phyloP scores from a whole-genome alignment of 208 protist species.

The Acanthamoeba sp. region DNA sequence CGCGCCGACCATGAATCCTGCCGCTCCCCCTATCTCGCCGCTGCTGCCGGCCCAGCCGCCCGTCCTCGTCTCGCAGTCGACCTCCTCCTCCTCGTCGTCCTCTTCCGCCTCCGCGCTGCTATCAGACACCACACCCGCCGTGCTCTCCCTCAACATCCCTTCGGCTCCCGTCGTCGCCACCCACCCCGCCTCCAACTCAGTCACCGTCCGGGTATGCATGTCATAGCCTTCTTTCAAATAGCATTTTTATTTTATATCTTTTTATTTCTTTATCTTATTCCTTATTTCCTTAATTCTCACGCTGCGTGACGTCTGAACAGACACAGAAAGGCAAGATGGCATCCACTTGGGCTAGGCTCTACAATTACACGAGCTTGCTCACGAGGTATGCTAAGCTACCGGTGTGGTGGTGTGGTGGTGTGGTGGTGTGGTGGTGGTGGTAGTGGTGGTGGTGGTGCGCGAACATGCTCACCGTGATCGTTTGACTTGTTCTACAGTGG shows the following conservation, averaged over 20 bases:
- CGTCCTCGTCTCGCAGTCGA: neutral
- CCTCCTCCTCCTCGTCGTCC: neutral
- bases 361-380: conserved; percentile 45
- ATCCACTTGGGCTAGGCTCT: conserved; percentile 18
- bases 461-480: no score
- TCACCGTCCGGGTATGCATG: conserved; percentile 21
- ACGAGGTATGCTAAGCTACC: neutral
- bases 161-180: neutral
- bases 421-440: neutral
- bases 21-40: neutral
- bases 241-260: no score
- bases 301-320: no score
- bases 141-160: neutral
- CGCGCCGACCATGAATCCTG: neutral
- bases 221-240: no score
- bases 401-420: neutral
- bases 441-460: neutral
- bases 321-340: conserved; percentile 6
- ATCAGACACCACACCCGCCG: neutral
- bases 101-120: neutral
- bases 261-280: no score
- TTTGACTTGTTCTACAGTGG: conserved; percentile 26
- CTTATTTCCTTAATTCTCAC: no score
- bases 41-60: conserved; percentile 31
- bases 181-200: neutral